Base-by-base conservation (phyloP, 129 eudicot genomes). In the Centella asiatica region DNA sequence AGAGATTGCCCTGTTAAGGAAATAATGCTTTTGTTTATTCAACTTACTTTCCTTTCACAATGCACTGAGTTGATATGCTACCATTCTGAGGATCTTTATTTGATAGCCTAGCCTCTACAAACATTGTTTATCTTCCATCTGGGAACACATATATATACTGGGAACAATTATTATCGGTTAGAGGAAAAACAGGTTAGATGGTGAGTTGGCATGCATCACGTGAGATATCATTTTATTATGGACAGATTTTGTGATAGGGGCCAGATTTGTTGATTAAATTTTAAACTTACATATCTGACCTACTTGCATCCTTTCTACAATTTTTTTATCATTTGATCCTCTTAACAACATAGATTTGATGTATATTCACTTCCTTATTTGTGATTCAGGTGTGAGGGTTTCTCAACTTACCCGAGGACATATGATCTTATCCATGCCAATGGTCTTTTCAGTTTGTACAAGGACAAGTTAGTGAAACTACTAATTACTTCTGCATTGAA, bases 391-490 rank as follows among this genome's bases (percentile, higher is more conserved):
- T 90, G 98, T 79, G 98, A 90, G 69, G 98, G 74, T 48, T 90
- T 90, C 77, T 90, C 98, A 20, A 90, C 95, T 18, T 90, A 87
- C 77, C 98, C 98, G 36, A 83, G 98, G 62, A 90, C 98, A 9
- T 90, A 90, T 17, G 98, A 90, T 50, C 95, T 93, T 57, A 93
- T 93, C 74, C 99, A 93, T 74, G 99, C 95, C 36, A 87, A 73
- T 75, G 95, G 96, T 27, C 44, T 93, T 66, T 93, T 93, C 78
- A 88, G 85, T 74, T 76, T 93, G 58, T 88, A 93, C 82, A 82
- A 93, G 80, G 78, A 83, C 85, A 93, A 75, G 99, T 93, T 74
- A 75, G 95, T 66, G 31, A 50, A 17, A n/a, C 25, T n/a, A 11
- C 9, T 19, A 44, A 18, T 47, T 48, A 48, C 0, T 8, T 24